These are phyloP conservation scores for Croton laevigatus DNA, from an alignment of 441 rosid genomes.

Conservation along the genomic window DNA sequence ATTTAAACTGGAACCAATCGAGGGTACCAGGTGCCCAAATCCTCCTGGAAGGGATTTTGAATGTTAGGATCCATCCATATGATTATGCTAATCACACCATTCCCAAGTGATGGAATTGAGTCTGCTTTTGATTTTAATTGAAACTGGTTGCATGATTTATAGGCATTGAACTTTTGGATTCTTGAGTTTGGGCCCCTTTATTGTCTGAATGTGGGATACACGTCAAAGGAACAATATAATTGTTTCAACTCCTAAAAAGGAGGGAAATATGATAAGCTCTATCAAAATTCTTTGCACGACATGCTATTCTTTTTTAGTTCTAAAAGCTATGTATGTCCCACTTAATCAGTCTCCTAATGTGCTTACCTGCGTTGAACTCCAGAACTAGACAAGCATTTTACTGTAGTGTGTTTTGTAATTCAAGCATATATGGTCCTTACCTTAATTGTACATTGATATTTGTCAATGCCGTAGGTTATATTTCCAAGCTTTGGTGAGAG, in stretches of 20 bases:
- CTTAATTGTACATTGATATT: no score
- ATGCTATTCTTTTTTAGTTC: no score
- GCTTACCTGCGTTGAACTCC: neutral
- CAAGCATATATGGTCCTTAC: no score
- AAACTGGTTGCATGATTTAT: neutral
- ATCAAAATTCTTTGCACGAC: neutral
- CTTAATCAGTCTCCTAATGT: neutral
- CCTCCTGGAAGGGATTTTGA: neutral
- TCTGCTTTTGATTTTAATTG: neutral
- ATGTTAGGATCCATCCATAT: neutral
- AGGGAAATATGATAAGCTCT: neutral
- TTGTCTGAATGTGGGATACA: neutral
- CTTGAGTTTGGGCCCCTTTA: neutral
- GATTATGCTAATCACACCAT: neutral
- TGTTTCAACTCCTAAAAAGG: neutral
- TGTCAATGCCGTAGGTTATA: constrained; percentile 49
- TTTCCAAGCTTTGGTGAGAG: constrained; percentile 98
- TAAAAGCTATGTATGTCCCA: neutral
- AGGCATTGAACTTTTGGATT: neutral
- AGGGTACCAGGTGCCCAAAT: neutral
- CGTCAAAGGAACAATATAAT: neutral
- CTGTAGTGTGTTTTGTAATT: neutral
- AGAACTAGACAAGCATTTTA: neutral
- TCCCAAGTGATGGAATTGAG: neutral
- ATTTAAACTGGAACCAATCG: neutral